Evolutionary conservation across 2,329 filamentous ascomycete genomes (phyloP), one percentile per base, ranked within the genome.

Genomic region (Thermothelomyces thermophilus): DNA sequence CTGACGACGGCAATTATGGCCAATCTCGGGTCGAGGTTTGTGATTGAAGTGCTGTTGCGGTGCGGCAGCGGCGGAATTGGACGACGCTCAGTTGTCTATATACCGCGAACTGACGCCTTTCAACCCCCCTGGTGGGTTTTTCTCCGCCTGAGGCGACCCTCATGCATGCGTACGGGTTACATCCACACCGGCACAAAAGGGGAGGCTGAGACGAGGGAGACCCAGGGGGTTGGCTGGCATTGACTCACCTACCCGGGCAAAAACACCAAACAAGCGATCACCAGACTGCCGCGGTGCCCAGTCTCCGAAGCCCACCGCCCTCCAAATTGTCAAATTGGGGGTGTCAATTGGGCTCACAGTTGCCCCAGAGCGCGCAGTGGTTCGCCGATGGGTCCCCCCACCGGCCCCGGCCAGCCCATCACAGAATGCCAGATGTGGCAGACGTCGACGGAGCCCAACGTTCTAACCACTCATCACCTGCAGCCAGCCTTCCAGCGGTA

Each of bases 311-410:
- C 4, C 36, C 41, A 36, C 36, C 40, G 20, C 10, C 43, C 16
- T 6, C 48, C 41, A 41, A 37, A 50, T 44, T 53, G 54, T 50
- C 51, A 53, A 48, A 50, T 54, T 47, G 41, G 49, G 55, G 42
- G 55, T 44, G 53, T 50, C 55, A 49, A 57, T 59, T 54, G 55
- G 57, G 57, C 57, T 59, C 52, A 19, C 36, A 45, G 47, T 31
- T 16, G 48, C 40, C 7, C 50, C 47, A 35, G 35, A 26, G 10
- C 6, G 19, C 34, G 17, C 16, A 42, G 33, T 41, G 48, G 44
- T 44, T 28, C 39, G 30, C 19, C 43, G 10, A 33, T 22, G 43
- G 46, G 35, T 48, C 43, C 50, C 46, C 24, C 40, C 45, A 7
- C n/a, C 17, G 22, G n/a, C n/a, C n/a, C n/a, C 26, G 28, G 41